Evolutionary conservation across 2,329 filamentous ascomycete genomes (phyloP), one percentile per base, ranked within the genome.

Genomic region (Sarocladiaceae sp.): DNA sequence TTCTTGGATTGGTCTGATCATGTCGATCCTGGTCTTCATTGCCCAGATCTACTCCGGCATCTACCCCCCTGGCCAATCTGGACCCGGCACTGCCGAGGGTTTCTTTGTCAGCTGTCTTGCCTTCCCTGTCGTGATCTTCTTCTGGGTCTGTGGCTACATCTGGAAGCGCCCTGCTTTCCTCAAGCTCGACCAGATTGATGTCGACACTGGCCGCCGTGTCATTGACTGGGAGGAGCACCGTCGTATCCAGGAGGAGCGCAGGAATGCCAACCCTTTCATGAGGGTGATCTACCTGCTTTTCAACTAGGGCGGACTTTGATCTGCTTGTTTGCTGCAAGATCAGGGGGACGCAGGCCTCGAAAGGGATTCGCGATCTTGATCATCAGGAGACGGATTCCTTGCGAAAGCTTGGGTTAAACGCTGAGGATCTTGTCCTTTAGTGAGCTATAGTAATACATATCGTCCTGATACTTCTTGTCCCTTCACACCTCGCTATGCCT

Each of bases 101-200:
- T 83, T 81, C 65, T 83, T 84, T 67, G 59, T 78, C 59, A 60
- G 69, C 1, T 81, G 77, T 57, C 71, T 83, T 11, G 79, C 78
- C 4, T 57, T 79, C 20, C 78, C 78, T 7, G 71, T 83, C 20
- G 75, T 83, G 26, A 58, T 82, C 2, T 10, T 68, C 11, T 83
- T 83, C 64, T 83, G 77, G 67, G 46, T 71, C 22, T 58, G 62
- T 31, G 80, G 84, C 1, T 87, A 80, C 59, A 28, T 78, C 52
- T 88, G 84, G 84, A 88, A 87, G 71, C 71, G 79, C 37, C 66
- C 75, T 25, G 75, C 76, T 7, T 86, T 79, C 78, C 68, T 83
- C 46, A 75, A 69, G 50, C 69, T 79, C 1, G 63, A 68, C 26
- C 73, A 88, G 54, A 87, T 89, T 54, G 85, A 89, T 57, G 75